Evolutionary conservation across 2,329 filamentous ascomycete genomes (phyloP).

Genomic region (Neofusicoccum cordaticola): DNA sequence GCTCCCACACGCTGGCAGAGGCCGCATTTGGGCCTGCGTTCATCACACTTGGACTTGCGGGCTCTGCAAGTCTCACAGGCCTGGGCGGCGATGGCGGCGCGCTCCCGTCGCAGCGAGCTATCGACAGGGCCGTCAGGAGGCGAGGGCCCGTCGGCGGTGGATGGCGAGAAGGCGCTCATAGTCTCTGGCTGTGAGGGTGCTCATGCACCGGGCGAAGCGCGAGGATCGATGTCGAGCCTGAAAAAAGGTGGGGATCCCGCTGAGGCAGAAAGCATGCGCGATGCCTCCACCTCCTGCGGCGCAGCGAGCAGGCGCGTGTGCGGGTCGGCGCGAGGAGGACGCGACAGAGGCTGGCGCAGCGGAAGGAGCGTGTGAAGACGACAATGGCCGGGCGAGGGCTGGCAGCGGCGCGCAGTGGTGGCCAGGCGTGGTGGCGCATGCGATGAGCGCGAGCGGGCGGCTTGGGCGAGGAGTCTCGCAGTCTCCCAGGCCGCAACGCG

Average conservation of each 20-base stretch:
- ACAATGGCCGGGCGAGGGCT: neutral
- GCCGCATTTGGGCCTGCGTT: constrained; percentile 19
- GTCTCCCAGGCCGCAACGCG: neutral
- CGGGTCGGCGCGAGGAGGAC: too few relatives aligned
- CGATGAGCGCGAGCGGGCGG: neutral
- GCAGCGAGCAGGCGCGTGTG: neutral
- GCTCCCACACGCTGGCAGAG: constrained; percentile 20
- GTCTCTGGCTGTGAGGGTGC: neutral
- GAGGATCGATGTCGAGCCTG: neutral
- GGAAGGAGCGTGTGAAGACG: neutral
- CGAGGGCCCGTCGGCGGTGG: neutral
- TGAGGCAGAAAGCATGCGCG: neutral
- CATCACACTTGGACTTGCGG: constrained; percentile 20
- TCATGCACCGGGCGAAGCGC: neutral
- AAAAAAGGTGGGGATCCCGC: neutral
- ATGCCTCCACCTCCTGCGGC: neutral
- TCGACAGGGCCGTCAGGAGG: neutral
- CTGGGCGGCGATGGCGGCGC: constrained; percentile 20
- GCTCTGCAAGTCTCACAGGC: constrained; percentile 19
- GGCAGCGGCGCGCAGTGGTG: neutral
- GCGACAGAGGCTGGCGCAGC: neutral
- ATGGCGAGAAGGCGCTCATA: constrained; percentile 13
- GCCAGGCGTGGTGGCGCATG: neutral
- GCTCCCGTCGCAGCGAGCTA: constrained; percentile 13
- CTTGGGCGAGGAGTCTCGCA: neutral